Conservation (phyloP, 108 stramenopile genomes). For the Nitzschia putrida region DNA sequence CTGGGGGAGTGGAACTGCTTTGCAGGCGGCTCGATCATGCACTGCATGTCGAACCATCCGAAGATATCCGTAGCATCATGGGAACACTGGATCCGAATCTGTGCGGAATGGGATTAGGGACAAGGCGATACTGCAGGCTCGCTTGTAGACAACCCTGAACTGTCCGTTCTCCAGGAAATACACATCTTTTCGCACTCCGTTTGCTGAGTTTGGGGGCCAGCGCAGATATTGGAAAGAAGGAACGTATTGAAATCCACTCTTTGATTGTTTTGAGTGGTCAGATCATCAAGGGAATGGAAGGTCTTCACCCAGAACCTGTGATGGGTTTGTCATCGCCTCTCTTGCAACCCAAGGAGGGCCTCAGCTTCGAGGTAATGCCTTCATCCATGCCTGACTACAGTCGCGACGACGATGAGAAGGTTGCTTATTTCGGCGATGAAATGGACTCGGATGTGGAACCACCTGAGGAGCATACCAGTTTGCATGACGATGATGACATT, state of each 20-base stretch:
- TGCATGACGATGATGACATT: no score
- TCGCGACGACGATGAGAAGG: no score
- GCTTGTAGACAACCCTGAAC: conserved; percentile 17
- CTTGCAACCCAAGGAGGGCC: no score
- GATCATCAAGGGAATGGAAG: conserved; percentile 58
- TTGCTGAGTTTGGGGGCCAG: conserved; percentile 57
- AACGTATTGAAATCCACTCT: conserved; percentile 61
- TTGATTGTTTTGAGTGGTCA: conserved; percentile 63
- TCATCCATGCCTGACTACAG: no score
- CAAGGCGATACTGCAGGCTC: conserved; percentile 51
- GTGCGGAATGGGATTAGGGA: conserved; percentile 69
- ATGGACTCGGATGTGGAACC: no score
- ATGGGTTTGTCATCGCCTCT: no score
- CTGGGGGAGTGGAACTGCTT: conserved; percentile 61
- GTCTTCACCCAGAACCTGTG: conserved; percentile 5
- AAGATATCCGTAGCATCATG: conserved; percentile 57
- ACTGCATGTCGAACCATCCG: conserved; percentile 43
- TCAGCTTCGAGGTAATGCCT: no score
- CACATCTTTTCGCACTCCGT: conserved; percentile 65
- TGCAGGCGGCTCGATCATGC: conserved; percentile 62
- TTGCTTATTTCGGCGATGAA: no score
- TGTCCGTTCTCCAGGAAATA: conserved; percentile 48
- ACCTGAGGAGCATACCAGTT: no score
- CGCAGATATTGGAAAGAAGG: conserved; percentile 34
- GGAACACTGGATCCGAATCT: conserved; percentile 76